Percentiles rank a stretch among this genome's conserved stretches.
Evolutionary conservation across 2,329 filamentous ascomycete species (phyloP).

Genomic region (Diaporthe sp.): DNA sequence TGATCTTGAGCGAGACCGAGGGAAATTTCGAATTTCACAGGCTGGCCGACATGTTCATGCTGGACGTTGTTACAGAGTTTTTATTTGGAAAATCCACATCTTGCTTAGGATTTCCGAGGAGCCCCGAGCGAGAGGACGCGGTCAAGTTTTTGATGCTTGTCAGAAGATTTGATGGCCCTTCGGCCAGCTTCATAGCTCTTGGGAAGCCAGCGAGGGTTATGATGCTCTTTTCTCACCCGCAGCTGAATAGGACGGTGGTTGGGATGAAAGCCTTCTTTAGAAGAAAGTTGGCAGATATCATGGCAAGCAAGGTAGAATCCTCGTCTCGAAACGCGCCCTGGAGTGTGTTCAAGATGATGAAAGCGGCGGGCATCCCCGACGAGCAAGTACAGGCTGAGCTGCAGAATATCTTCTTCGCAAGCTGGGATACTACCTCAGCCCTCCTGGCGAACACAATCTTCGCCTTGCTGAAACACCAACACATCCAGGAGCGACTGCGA

Average conservation of each 20-base stretch:
- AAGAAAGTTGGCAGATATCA: slow-evolving; percentile 28
- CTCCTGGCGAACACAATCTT: slow-evolving; percentile 32
- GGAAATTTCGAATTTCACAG: slow-evolving; percentile 28
- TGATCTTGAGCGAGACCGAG: not conserved
- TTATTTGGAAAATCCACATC: slow-evolving; percentile 31
- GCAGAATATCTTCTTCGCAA: slow-evolving; percentile 35
- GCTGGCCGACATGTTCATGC: slow-evolving; percentile 26
- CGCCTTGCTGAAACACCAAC: slow-evolving; percentile 12
- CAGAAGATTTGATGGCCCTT: slow-evolving; percentile 31
- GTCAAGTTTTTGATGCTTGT: slow-evolving; percentile 27
- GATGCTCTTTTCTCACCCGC: slow-evolving; percentile 7
- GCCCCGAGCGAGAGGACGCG: not conserved
- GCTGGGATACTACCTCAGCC: slow-evolving; percentile 33
- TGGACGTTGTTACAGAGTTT: slow-evolving; percentile 34
- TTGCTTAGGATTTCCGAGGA: not conserved
- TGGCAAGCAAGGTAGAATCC: not conserved
- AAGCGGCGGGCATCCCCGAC: slow-evolving; percentile 12
- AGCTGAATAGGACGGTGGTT: slow-evolving; percentile 21
- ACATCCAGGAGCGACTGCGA: slow-evolving; percentile 19
- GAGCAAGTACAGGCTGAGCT: slow-evolving; percentile 31
- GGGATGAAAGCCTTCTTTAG: slow-evolving; percentile 34
- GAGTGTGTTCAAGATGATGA: slow-evolving; percentile 33
- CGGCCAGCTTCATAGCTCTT: slow-evolving; percentile 29
- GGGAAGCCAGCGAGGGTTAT: slow-evolving; percentile 26
- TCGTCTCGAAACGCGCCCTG: not conserved